Conservation (phyloP, 2,329 filamentous ascomycete species). For the Ophiocordyceps australis region DNA sequence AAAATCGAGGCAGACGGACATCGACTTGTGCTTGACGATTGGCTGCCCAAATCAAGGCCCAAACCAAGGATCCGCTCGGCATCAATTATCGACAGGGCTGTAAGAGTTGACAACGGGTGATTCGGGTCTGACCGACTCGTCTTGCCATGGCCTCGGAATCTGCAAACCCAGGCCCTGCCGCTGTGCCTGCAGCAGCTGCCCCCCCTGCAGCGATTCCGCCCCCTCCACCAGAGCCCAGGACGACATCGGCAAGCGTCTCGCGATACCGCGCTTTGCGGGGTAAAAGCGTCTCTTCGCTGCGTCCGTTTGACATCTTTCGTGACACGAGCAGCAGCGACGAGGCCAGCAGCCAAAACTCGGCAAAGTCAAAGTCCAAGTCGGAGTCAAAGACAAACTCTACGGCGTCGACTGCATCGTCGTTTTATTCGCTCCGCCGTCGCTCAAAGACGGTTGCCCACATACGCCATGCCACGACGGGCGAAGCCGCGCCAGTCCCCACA, state of each 20-base stretch:
- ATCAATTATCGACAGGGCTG: no score
- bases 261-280: conserved; percentile 14
- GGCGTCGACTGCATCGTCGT: no score
- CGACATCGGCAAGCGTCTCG: no score
- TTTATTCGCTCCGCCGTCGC: conserved; percentile 5
- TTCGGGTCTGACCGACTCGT: no score
- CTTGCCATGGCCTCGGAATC: no score
- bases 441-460: conserved; percentile 9
- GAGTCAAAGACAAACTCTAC: no score
- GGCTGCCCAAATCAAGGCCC: no score
- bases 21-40: no score
- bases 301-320: conserved; percentile 12
- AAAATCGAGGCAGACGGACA: no score
- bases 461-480: conserved; percentile 5
- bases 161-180: background rate
- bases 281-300: conserved; percentile 14
- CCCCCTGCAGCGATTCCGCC: conserved; percentile 3
- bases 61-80: no score
- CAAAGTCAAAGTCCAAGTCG: no score
- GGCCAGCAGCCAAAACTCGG: conserved; percentile 1
- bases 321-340: conserved; percentile 2
- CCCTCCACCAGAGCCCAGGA: conserved; percentile 6
- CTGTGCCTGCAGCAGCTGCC: conserved; percentile 1
- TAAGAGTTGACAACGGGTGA: no score
- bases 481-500: background rate